A percentile compares a stretch with the other conserved stretches of the same genome.
Conservation (phyloP, 805 yeast genomes). For the Huiozyma naganishii region DNA sequence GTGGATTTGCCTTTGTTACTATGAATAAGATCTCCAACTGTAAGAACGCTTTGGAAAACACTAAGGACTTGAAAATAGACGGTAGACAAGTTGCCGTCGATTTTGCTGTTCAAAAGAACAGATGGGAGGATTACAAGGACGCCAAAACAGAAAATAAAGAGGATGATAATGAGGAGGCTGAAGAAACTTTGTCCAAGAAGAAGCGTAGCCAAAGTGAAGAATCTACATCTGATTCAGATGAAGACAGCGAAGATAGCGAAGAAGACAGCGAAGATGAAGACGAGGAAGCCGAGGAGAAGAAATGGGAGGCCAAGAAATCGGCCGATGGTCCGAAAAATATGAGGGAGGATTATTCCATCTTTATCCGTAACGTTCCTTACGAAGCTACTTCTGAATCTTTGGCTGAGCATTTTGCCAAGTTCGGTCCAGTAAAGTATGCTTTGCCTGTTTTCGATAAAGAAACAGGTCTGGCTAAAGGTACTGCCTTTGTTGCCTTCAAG, state of each 20-base stretch:
- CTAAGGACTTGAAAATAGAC: conserved; percentile 66
- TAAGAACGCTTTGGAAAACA: conserved; percentile 64
- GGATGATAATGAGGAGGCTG: conserved; percentile 31
- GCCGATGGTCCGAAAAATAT: conserved; percentile 35
- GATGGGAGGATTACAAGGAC: conserved; percentile 57
- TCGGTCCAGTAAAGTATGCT: conserved; percentile 87
- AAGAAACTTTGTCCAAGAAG: conserved; percentile 28
- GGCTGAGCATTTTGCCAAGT: conserved; percentile 62
- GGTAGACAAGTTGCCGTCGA: conserved; percentile 92
- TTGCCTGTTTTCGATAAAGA: conserved; percentile 81
- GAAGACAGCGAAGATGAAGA: conserved; percentile 27
- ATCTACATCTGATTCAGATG: conserved; percentile 28
- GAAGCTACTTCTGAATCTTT: conserved; percentile 79
- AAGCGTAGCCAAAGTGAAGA: conserved; percentile 28
- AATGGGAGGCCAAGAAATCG: conserved; percentile 18
- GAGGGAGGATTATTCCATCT: conserved; percentile 62
- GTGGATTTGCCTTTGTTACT: conserved; percentile 90
- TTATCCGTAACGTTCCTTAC: conserved; percentile 89
- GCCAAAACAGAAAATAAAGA: conserved; percentile 33
- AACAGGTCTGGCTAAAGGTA: conserved; percentile 82
- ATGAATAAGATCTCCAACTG: conserved; percentile 77
- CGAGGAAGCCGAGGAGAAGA: conserved; percentile 21
- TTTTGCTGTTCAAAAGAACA: conserved; percentile 79
- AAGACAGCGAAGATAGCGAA: conserved; percentile 15
- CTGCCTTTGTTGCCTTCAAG: conserved; percentile 86